phyloP scores from a whole-genome alignment of 352 stramenopile species.

The Vaucheria bursata region DNA sequence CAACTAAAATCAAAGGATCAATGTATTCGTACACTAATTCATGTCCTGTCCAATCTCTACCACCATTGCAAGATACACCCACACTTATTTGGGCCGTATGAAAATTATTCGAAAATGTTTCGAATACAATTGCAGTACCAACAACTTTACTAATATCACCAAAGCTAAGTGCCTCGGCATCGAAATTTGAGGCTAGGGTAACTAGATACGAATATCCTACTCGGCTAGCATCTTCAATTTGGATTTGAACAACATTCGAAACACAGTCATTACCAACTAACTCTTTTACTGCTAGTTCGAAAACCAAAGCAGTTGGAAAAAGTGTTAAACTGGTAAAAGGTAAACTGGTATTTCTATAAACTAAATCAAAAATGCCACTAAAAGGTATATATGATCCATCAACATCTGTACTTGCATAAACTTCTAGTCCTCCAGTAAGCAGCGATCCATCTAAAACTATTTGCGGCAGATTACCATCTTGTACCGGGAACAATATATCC shows the following conservation, averaged over 20 bases:
- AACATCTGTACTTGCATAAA: constrained; percentile 3
- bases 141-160: constrained; percentile 11
- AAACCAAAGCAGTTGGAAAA: background rate
- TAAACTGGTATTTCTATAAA: constrained; percentile 14
- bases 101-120: too few species aligned
- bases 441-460: constrained; percentile 20
- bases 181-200: constrained; percentile 35
- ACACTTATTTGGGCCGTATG: too few species aligned
- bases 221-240: constrained; percentile 4
- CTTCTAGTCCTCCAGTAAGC: constrained; percentile 19
- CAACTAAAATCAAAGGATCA: constrained; percentile 35
- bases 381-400: background rate
- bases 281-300: background rate
- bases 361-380: constrained; percentile 19
- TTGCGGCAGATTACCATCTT: constrained; percentile 20
- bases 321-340: background rate
- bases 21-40: constrained; percentile 47
- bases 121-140: constrained; percentile 28
- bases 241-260: background rate
- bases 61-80: background rate
- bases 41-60: background rate
- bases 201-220: constrained; percentile 10
- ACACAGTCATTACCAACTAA: background rate
- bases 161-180: constrained; percentile 5
- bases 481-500: constrained; percentile 38